Evolutionary conservation across 2,329 filamentous ascomycete genomes (phyloP), one percentile per base, ranked within the genome.

Genomic region (Xylariaceae sp.): DNA sequence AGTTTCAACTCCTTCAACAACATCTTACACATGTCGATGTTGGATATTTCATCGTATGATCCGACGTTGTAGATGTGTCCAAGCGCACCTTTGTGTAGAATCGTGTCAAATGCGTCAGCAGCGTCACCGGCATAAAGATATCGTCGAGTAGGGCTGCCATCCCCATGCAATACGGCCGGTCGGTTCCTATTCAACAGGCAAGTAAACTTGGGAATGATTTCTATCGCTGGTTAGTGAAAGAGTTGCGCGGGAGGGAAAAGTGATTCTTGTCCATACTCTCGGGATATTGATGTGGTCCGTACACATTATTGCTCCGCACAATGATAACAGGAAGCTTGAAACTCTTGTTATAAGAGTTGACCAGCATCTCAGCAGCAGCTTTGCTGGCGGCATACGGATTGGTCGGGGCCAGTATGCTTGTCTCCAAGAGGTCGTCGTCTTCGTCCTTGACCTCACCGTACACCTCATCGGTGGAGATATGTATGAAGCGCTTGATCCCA

Each of bases 1-100:
- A 88, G 77, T 17, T 76, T 76, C 65, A 90, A 83, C 51, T 84
- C 75, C 31, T 75, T 73, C 22, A 92, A 75, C 16, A 93, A 75
- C 67, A 79, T 81, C 53, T 73, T 71, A 69, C 88, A 88, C 6
- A 93, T 76, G 2, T 84, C 77, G 16, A 88, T 73, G 66, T 92
- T 92, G 58, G 87, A 88, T 43, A 92, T 80, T 66, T 92, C 88
- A 66, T 91, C 87, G 54, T 81, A 79, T 0, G 89, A 92, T 42
- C 87, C 86, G 10, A 94, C 87, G 59, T 94, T 94, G 76, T 94
- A 94, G 54, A 89, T 82, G 63, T 91, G 86, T 1, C 88, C 88
- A 33, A 88, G 75, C 45, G 78, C 73, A 17, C 89, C 89, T 62
- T 83, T 85, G 76, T 94, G 89, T 19, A 94, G 78, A 63, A 94